Evolutionary conservation across 306 rosid genomes (phyloP).

Genomic region (Luffa aegyptiaca): DNA sequence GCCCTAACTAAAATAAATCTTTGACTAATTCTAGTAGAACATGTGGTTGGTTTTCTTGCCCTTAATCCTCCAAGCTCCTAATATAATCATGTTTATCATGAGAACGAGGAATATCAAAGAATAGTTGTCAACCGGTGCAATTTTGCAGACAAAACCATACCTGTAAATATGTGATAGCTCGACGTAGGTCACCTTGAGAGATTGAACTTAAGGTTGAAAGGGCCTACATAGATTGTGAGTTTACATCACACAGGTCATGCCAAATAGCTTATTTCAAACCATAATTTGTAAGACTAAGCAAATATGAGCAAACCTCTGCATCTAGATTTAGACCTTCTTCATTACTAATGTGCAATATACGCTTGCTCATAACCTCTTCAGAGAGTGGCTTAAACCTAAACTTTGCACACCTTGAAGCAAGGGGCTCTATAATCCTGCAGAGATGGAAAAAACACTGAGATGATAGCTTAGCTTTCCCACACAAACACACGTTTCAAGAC

Average conservation of each 20-base stretch:
- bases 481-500: constrained; percentile 5
- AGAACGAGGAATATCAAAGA: background rate
- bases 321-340: constrained; percentile 85
- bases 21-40: background rate
- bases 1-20: background rate
- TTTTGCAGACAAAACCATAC: constrained; percentile 22
- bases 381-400: constrained; percentile 97
- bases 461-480: background rate
- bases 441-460: constrained; percentile 7
- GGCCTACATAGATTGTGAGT: constrained; percentile 33
- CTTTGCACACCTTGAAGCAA: constrained; percentile 94
- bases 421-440: constrained; percentile 90
- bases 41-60: background rate
- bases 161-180: constrained; percentile 94
- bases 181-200: constrained; percentile 95
- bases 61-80: background rate
- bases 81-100: background rate
- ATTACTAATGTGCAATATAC: constrained; percentile 57
- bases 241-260: background rate
- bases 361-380: constrained; percentile 67
- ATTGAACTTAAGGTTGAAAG: constrained; percentile 73
- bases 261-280: background rate
- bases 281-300: constrained; percentile 4
- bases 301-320: constrained; percentile 41
- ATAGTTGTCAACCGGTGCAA: background rate